phyloP scores from a whole-genome alignment of 371 early-diverging fungal species.

The Rhizopus microsporus region DNA sequence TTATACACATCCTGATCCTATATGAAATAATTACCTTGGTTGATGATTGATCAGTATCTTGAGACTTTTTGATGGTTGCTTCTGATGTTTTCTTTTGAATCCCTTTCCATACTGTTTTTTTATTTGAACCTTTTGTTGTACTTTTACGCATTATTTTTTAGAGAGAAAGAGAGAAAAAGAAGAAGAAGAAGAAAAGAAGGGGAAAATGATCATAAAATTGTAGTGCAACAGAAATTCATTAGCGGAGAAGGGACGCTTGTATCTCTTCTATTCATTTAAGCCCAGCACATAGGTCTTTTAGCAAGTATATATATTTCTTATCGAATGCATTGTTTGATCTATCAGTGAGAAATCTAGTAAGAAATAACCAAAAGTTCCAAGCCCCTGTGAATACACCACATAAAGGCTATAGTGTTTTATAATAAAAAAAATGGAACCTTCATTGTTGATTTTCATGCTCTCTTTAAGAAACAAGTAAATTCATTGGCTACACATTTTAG shows the following conservation, averaged over 20 bases:
- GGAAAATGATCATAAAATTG: no score
- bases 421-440: no score
- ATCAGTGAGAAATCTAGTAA: no score
- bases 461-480: conserved; percentile 1
- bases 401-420: no score
- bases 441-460: background rate
- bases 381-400: no score
- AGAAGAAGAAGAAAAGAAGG: background rate
- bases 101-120: conserved; percentile 5
- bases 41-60: background rate
- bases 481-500: background rate
- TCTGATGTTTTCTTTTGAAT: conserved; percentile 1
- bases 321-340: no score
- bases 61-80: background rate
- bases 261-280: no score
- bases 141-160: background rate
- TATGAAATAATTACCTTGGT: background rate
- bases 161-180: background rate
- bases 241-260: background rate
- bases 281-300: no score
- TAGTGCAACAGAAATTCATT: background rate
- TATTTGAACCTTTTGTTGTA: background rate
- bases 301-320: no score
- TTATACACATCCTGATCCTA: background rate
- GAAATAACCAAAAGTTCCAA: no score